A percentile compares a stretch with the other conserved stretches of the same genome.
Evolutionary conservation across 2,329 filamentous ascomycete species (phyloP).

Genomic region (Chaetomium globosum): DNA sequence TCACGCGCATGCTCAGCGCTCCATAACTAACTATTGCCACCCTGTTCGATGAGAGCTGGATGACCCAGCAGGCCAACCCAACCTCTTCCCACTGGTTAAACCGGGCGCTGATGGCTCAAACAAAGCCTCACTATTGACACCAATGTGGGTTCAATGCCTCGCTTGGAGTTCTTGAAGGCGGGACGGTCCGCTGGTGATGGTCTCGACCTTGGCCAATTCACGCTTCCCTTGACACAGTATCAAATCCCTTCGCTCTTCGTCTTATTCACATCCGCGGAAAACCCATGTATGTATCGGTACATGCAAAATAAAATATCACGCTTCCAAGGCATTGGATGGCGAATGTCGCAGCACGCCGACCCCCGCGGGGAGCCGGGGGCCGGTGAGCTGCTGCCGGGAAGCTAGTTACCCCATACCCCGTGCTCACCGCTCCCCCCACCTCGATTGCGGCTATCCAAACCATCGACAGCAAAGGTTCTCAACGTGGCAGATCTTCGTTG

Average conservation of each 20-base stretch:
- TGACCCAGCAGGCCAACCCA: not conserved
- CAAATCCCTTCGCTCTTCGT: not conserved
- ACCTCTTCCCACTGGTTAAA: not conserved
- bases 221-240: no score
- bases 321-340: conserved; percentile 13
- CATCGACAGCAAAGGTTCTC: not conserved
- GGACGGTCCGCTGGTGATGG: conserved; percentile 4
- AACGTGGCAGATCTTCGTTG: not conserved
- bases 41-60: not conserved
- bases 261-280: not conserved
- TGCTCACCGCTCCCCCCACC: conserved; percentile 24
- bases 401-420: conserved; percentile 21
- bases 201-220: not conserved
- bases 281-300: conserved; percentile 5
- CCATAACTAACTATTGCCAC: conserved; percentile 7
- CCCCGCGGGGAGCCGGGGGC: conserved; percentile 19
- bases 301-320: conserved; percentile 1
- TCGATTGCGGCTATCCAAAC: conserved; percentile 10
- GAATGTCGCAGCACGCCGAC: conserved; percentile 2
- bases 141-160: conserved; percentile 7
- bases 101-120: not conserved
- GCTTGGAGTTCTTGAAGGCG: not conserved
- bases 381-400: conserved; percentile 20
- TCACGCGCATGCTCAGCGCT: not conserved
- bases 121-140: not conserved